phyloP scores from a whole-genome alignment of 164 flowering plant species.

The Kalanchoe fedtschenkoi region DNA sequence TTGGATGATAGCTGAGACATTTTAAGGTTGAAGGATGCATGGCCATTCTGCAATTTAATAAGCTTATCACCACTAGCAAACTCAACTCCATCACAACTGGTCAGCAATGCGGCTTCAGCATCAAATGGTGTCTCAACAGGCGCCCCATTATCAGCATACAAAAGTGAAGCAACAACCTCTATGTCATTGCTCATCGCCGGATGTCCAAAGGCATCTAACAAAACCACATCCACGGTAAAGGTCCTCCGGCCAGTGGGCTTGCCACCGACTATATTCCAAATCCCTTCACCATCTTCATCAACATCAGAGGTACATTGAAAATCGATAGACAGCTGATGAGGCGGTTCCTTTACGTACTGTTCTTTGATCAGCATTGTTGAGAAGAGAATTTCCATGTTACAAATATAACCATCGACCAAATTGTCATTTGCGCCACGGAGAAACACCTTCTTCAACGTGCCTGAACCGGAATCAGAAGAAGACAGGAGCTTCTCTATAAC shows the following conservation, averaged over 20 bases:
- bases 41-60: slow-evolving; percentile 52
- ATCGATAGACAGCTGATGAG: slow-evolving; percentile 49
- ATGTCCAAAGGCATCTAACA: slow-evolving; percentile 53
- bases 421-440: slow-evolving; percentile 24
- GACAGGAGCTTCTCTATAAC: slow-evolving; percentile 47
- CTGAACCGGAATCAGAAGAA: slow-evolving; percentile 20
- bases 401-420: slow-evolving; percentile 42
- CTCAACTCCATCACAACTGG: slow-evolving; percentile 72
- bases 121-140: slow-evolving; percentile 66
- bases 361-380: slow-evolving; percentile 25
- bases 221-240: slow-evolving; percentile 56
- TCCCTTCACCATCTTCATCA: slow-evolving; percentile 69
- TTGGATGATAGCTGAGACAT: slow-evolving; percentile 94
- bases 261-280: slow-evolving; percentile 88
- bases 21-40: slow-evolving; percentile 80
- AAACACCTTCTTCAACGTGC: slow-evolving; percentile 18
- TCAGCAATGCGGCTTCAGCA: slow-evolving; percentile 71
- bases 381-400: slow-evolving; percentile 31
- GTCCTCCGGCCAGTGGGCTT: slow-evolving; percentile 84
- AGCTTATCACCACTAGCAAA: slow-evolving; percentile 58
- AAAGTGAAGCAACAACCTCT: slow-evolving; percentile 82
- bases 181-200: slow-evolving; percentile 45
- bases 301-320: slow-evolving; percentile 52
- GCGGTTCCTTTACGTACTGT: slow-evolving; percentile 59
- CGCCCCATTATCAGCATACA: slow-evolving; percentile 55